Percentiles rank a stretch among this genome's conserved stretches.
Evolutionary conservation across 805 yeast species (phyloP).

Genomic region (Saccharomycopsis fibuligera): DNA sequence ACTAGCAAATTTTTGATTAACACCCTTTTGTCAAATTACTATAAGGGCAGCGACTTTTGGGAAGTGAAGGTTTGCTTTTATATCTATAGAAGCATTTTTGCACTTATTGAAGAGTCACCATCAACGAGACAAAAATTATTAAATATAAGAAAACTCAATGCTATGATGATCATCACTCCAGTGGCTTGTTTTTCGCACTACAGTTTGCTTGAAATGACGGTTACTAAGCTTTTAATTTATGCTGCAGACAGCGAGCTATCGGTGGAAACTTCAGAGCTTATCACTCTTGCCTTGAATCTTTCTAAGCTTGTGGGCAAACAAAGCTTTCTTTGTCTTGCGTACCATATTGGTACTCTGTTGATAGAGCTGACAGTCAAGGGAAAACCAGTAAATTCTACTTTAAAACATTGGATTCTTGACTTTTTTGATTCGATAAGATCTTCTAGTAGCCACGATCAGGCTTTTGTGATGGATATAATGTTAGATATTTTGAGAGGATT

Average conservation of each 20-base stretch:
- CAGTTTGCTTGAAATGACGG: not conserved
- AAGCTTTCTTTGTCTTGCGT: not conserved
- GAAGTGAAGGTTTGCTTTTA: not conserved
- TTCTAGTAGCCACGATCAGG: too few species aligned
- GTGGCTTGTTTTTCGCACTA: not conserved
- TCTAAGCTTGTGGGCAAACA: not conserved
- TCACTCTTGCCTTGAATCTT: not conserved
- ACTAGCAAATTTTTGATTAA: constrained; percentile 15
- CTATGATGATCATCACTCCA: not conserved
- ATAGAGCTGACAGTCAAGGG: too few species aligned
- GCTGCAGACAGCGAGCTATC: not conserved
- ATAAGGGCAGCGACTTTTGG: constrained; percentile 5
- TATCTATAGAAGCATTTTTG: not conserved
- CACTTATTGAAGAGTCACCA: not conserved
- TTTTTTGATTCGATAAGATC: too few species aligned
- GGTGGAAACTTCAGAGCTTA: not conserved
- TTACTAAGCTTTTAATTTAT: not conserved
- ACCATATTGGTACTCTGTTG: not conserved
- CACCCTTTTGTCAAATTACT: constrained; percentile 2
- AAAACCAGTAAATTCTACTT: too few species aligned
- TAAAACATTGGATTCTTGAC: too few species aligned
- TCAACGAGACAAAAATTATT: not conserved
- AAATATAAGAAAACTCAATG: constrained; percentile 7
- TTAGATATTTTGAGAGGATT: too few species aligned
- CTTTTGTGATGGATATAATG: too few species aligned